These are phyloP conservation scores for Jackrogersella minutella DNA, from an alignment of 495 filamentous ascomycete genomes.

Conservation along the genomic window DNA sequence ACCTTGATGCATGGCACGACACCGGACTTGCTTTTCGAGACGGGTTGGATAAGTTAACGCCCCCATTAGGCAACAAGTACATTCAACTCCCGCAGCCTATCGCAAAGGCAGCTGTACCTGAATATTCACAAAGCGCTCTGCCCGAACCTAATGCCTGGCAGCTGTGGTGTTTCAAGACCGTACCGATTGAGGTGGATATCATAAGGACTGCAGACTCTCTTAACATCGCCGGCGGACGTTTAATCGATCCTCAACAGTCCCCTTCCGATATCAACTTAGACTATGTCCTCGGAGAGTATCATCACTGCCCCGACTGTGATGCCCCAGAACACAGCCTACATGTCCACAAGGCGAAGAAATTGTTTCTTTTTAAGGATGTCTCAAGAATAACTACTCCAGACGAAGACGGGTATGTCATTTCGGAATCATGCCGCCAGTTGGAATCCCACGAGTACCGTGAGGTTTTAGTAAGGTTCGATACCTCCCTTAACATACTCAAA, in stretches of 20 bases:
- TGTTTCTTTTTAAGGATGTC: conserved; percentile 75
- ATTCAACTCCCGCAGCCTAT: conserved; percentile 26
- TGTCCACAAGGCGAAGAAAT: conserved; percentile 42
- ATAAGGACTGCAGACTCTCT: background rate
- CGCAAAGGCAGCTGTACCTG: conserved; percentile 9
- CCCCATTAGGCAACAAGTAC: background rate
- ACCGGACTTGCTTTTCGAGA: conserved; percentile 2
- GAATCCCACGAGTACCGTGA: conserved; percentile 64
- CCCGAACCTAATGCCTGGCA: conserved; percentile 1
- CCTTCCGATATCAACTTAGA: background rate
- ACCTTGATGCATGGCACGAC: conserved; percentile 39
- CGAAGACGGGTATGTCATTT: conserved; percentile 72
- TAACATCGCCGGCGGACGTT: background rate
- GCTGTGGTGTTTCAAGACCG: conserved; percentile 9
- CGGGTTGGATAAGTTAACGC: background rate
- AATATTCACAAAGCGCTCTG: background rate
- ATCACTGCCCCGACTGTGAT: conserved; percentile 68
- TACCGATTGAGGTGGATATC: background rate
- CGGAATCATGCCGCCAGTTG: conserved; percentile 58
- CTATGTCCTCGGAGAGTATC: conserved; percentile 63
- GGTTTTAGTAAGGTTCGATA: conserved; percentile 50
- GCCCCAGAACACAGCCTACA: conserved; percentile 69
- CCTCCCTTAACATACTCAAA: conserved; percentile 30
- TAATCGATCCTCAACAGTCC: background rate
- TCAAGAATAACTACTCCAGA: conserved; percentile 52